Percentiles rank a stretch among this genome's conserved stretches.
Conservation (phyloP, 345 rosid genomes). For the Triadica sebifera region DNA sequence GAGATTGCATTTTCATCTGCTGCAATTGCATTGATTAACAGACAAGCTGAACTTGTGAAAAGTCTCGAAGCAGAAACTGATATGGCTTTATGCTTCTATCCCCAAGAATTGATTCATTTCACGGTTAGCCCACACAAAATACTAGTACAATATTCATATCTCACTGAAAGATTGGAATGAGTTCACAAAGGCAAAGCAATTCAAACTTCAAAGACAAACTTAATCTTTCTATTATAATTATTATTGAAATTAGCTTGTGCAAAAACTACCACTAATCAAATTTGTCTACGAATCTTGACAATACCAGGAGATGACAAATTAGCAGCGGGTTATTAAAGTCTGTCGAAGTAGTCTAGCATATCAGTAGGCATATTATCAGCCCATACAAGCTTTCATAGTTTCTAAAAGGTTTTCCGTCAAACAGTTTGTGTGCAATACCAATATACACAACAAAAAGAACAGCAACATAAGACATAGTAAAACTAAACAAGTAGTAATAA, state of each 20-base stretch:
- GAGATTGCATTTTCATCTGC: neutral
- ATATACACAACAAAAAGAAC: neutral
- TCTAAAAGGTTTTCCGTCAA: neutral
- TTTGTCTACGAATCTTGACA: no score
- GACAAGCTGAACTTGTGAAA: neutral
- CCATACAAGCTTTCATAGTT: neutral
- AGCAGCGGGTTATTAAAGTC: neutral
- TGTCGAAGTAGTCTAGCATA: neutral
- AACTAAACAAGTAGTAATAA: neutral
- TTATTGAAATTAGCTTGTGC: no score
- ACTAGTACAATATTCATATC: no score
- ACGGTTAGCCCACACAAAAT: neutral
- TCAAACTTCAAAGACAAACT: no score
- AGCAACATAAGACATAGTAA: neutral
- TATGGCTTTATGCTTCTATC: neutral
- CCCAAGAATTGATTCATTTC: neutral
- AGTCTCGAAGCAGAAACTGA: neutral
- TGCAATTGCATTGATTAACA: neutral
- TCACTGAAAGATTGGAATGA: no score
- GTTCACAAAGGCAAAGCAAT: no score
- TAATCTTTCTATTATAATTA: no score
- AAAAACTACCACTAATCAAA: no score
- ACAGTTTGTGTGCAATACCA: neutral
- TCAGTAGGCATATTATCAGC: neutral
- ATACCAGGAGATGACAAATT: no score